Evolutionary conservation across 2,329 filamentous ascomycete genomes (phyloP).

Genomic region (Magnaporthiopsis rhizophila): DNA sequence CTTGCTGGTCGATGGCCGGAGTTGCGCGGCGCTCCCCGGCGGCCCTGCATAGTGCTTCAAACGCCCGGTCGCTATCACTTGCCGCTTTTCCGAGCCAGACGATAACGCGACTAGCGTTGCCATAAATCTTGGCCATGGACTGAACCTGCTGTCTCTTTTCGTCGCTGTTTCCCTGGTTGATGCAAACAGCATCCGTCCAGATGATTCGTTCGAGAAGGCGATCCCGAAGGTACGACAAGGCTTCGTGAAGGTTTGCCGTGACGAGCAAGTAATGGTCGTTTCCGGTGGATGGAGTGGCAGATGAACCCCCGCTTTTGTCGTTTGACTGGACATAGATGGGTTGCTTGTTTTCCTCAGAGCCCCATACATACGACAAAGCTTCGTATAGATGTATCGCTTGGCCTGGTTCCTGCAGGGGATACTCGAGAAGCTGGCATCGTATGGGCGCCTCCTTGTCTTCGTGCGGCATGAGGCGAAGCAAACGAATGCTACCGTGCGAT

Average conservation of each 20-base stretch:
- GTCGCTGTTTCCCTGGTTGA: not conserved
- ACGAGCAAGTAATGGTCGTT: not conserved
- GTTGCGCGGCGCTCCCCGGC: no score
- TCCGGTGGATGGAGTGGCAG: no score
- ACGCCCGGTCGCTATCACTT: no score
- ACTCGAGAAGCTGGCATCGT: slow-evolving; percentile 12
- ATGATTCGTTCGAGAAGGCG: not conserved
- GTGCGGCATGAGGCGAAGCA: not conserved
- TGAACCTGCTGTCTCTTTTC: not conserved
- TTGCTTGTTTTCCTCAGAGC: not conserved
- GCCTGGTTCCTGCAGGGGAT: slow-evolving; percentile 2
- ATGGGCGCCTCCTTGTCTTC: slow-evolving; percentile 5
- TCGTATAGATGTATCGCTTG: slow-evolving; percentile 10
- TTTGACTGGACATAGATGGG: not conserved
- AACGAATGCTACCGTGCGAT: not conserved
- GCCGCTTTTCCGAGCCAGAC: not conserved
- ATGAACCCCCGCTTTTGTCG: no score
- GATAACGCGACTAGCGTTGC: not conserved
- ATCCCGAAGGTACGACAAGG: not conserved
- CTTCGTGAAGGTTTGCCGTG: not conserved
- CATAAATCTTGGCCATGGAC: not conserved
- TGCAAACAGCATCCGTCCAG: not conserved
- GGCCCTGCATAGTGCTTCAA: no score
- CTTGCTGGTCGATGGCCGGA: no score
- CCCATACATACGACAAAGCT: slow-evolving; percentile 16